Conservation (phyloP, 805 yeast species). For the Suhomyces faveliae region DNA sequence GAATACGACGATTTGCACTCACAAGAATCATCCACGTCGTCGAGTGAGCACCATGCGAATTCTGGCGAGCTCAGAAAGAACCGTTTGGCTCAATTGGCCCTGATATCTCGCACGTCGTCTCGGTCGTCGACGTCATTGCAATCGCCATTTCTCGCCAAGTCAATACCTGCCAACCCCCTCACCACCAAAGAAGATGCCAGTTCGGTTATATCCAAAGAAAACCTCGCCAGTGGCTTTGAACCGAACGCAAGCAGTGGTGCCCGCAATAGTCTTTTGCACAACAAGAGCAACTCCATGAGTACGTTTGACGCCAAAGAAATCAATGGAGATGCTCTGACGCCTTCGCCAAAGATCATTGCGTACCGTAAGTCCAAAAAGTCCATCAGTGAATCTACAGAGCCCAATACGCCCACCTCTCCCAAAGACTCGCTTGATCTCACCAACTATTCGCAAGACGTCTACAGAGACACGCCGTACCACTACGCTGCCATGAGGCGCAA, state of each 20-base stretch:
- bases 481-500: constrained; percentile 64
- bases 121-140: constrained; percentile 27
- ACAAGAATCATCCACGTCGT: constrained; percentile 8
- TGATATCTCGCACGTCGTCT: constrained; percentile 11
- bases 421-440: constrained; percentile 34
- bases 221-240: constrained; percentile 2
- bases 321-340: constrained; percentile 4
- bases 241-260: constrained; percentile 3
- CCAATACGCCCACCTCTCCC: constrained; percentile 5
- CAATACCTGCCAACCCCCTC: constrained; percentile 23
- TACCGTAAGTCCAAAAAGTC: constrained; percentile 35
- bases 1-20: constrained; percentile 9
- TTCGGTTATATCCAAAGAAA: constrained; percentile 22
- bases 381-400: constrained; percentile 25
- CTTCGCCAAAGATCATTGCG: constrained; percentile 40
- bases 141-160: constrained; percentile 32
- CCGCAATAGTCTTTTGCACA: constrained; percentile 10
- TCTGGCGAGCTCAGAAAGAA: not conserved
- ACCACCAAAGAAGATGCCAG: constrained; percentile 25
- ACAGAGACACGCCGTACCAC: constrained; percentile 54
- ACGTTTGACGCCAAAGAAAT: constrained; percentile 1
- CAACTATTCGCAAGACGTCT: constrained; percentile 58
- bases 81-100: constrained; percentile 4
- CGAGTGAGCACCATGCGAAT: constrained; percentile 2
- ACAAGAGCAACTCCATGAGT: constrained; percentile 4